Conservation (phyloP, 148 eudicot genomes). For the Silene uniflora region DNA sequence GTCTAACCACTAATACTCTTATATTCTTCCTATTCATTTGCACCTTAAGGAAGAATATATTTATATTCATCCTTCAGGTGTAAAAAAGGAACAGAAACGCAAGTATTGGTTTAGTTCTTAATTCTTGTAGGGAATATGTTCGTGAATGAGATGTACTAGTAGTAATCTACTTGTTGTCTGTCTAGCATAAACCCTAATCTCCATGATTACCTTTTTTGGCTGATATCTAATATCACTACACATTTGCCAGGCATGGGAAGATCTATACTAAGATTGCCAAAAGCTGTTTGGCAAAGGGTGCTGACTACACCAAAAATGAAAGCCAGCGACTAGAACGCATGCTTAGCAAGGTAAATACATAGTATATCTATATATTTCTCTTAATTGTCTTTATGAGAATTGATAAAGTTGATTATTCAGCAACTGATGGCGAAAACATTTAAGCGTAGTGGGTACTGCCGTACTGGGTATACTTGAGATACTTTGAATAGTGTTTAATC, state of each 20-base stretch:
- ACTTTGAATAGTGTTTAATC: too few species aligned
- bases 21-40: neutral
- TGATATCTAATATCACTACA: slow-evolving; percentile 3
- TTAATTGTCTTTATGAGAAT: neutral
- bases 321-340: slow-evolving; percentile 81
- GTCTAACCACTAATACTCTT: neutral
- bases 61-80: neutral
- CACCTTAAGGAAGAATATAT: neutral
- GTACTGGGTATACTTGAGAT: too few species aligned
- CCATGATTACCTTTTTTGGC: neutral
- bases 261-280: slow-evolving; percentile 83
- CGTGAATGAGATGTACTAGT: too few species aligned
- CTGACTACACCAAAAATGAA: slow-evolving; percentile 90
- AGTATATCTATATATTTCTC: neutral
- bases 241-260: slow-evolving; percentile 69
- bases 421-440: neutral
- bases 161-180: too few species aligned
- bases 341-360: slow-evolving; percentile 66
- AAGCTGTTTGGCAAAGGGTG: slow-evolving; percentile 79
- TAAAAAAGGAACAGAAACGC: neutral
- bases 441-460: neutral
- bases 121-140: too few species aligned
- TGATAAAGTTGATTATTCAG: neutral
- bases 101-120: slow-evolving; percentile 46
- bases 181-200: neutral